A percentile compares a stretch with the other conserved stretches of the same genome.
Conservation (phyloP, 345 rosid species). For the Garcia nutans region DNA sequence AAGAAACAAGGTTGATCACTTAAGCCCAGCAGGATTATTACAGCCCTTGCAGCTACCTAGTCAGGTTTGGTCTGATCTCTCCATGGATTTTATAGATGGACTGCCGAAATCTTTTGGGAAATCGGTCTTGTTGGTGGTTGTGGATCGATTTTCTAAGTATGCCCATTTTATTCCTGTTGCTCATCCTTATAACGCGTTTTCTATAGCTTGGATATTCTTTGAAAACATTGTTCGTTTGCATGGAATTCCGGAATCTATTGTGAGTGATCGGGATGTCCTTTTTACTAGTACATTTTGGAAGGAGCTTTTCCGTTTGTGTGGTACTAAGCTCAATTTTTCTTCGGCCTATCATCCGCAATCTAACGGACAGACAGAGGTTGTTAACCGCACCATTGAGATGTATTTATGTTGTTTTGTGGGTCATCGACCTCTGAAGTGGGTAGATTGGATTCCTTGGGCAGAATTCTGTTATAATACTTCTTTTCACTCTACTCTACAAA, state of each 20-base stretch:
- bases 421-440: not conserved
- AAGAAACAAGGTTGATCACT: not conserved
- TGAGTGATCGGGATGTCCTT: not conserved
- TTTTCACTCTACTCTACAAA: not conserved
- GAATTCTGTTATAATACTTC: conserved; percentile 3
- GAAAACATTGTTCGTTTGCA: not conserved
- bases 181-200: not conserved
- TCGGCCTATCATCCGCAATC: not conserved
- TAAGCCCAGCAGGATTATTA: not conserved
- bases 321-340: not conserved
- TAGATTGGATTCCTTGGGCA: not conserved
- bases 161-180: not conserved
- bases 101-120: not conserved
- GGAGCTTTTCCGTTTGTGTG: not conserved
- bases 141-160: not conserved
- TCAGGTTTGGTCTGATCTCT: not conserved
- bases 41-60: not conserved
- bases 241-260: not conserved
- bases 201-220: not conserved
- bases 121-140: not conserved
- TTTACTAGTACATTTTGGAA: not conserved
- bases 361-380: not conserved
- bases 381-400: not conserved
- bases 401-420: not conserved
- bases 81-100: conserved; percentile 1